These are phyloP conservation scores for Daldinia vernicosa DNA, from an alignment of 495 filamentous ascomycete species.

Conservation along the genomic window DNA sequence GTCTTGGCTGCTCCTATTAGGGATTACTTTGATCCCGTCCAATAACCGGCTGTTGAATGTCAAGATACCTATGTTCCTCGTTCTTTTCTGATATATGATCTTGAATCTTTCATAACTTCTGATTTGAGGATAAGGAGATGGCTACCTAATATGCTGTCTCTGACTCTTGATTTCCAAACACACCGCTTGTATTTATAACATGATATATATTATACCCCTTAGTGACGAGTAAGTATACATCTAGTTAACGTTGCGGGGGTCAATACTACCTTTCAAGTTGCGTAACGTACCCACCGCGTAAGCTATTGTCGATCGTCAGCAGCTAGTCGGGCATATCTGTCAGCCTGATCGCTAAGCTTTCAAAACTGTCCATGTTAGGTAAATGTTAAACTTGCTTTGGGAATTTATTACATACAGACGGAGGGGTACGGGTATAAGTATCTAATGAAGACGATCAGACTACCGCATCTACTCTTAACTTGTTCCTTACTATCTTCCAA, in stretches of 20 bases:
- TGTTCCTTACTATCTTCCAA: neutral
- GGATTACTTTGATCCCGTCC: neutral
- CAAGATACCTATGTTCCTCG: neutral
- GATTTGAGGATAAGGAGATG: neutral
- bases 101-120: neutral
- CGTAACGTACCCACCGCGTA: neutral
- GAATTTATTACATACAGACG: neutral
- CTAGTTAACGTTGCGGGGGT: neutral
- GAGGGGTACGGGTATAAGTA: neutral
- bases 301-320: slow-evolving; percentile 1
- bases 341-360: neutral
- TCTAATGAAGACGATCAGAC: neutral
- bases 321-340: neutral
- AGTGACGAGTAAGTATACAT: neutral
- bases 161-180: neutral
- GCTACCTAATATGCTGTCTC: neutral
- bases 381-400: neutral
- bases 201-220: neutral
- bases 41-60: neutral
- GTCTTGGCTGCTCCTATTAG: too few relatives aligned
- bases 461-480: neutral
- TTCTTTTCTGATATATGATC: neutral
- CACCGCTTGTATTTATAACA: neutral
- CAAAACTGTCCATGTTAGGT: neutral
- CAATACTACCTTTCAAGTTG: slow-evolving; percentile 1